Evolutionary conservation across 495 filamentous ascomycete species (phyloP).

Genomic region (Glarea lozoyensis): DNA sequence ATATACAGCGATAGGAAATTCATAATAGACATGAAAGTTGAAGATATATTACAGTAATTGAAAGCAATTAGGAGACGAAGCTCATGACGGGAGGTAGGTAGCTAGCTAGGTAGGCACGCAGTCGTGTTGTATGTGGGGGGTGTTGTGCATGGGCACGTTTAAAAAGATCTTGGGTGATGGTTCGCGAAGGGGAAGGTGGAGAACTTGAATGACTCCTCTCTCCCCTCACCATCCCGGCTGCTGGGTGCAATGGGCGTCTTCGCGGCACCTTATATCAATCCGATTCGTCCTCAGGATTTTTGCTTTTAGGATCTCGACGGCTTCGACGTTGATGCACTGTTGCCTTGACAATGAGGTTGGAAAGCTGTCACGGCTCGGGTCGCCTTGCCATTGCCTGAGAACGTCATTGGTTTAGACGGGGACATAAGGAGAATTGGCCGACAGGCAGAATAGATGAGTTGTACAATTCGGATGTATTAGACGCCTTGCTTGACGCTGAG

Average conservation of each 20-base stretch:
- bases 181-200: background rate
- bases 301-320: background rate
- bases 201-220: conserved; percentile 13
- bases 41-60: conserved; percentile 1
- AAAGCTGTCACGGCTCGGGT: conserved; percentile 8
- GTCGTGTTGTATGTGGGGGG: conserved; percentile 8
- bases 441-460: too few species aligned
- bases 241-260: conserved; percentile 3
- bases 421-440: background rate
- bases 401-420: conserved; percentile 1
- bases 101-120: background rate
- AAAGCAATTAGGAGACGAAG: conserved; percentile 4
- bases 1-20: conserved; percentile 13
- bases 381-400: conserved; percentile 2
- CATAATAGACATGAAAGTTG: conserved; percentile 10
- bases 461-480: too few species aligned
- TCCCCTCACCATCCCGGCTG: background rate
- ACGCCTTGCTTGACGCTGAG: too few species aligned
- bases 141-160: conserved; percentile 3
- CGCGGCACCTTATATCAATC: too few species aligned
- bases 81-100: background rate
- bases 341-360: conserved; percentile 8
- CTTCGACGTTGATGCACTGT: background rate
- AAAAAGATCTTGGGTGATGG: conserved; percentile 4
- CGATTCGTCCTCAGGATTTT: conserved; percentile 6